Base-by-base conservation (phyloP, 2,329 filamentous ascomycete species). In the Penicillium paneum region DNA sequence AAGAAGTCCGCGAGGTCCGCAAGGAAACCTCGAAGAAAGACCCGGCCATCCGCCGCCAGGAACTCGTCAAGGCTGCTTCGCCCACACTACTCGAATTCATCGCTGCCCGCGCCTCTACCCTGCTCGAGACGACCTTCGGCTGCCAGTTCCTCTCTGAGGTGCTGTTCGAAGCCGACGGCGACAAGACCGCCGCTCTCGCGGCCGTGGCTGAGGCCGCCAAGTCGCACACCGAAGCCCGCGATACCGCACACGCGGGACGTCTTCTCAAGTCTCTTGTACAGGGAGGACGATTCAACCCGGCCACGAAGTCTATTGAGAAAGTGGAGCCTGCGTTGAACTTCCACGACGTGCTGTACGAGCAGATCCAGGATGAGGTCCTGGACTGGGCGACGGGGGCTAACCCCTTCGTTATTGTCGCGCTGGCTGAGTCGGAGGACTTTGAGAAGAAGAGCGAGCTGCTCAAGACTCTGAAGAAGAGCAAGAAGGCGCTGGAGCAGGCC, bases 1-100 rank as follows among this genome's bases (percentile, higher is more conserved):
- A 84, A 54, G 89, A 97, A 71, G 77, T 97, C 24, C 88, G 90
- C 67, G 83, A 85, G 52, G 88, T 96, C 59, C 86, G 94, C 50
- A 83, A 86, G 63, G 86, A 82, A 13, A 97, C 92, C 2, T 96
- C 90, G 60, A 99, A 97, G 78, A 99, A 99, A 75, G 91, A 96
- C 54, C 81, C 90, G 0, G 86, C 88, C 50, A 75, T 82, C 21
- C 84, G 94, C 55, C 85, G 89, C 54, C 81, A 84, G 63, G 94
- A 97, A 71, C 79, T 99, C 39, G 78, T 90, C 21, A 83, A 85
- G 55, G 81, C 85, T 11, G 77, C 96, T 28, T 91, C 91, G 1
- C 85, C 89, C 2, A 82, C 86, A 29, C 78, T 97, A 3, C 80
- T 99, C 29, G 82, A 85, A 40, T 84, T 90, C 36, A 87, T 97